Base-by-base conservation (phyloP, 192 early-diverging fungal genomes). In the Umbelopsis sp. region DNA sequence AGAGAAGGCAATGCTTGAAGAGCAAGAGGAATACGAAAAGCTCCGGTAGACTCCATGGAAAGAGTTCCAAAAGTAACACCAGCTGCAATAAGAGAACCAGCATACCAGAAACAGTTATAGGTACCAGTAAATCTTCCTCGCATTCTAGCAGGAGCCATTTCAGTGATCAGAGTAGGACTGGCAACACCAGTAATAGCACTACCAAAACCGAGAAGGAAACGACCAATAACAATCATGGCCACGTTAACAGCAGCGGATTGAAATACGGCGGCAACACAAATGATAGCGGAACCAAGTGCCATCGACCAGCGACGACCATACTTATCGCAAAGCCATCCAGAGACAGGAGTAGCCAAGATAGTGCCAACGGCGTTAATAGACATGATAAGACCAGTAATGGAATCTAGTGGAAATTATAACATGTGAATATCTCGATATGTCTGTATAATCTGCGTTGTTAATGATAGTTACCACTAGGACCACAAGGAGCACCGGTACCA, bases 51-150 rank as follows among this genome's bases (percentile, higher is more conserved):
- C 17, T 70, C 29, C 34, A 78, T 76, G 45, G 68, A 70, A 44
- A 72, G 73, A 59, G 77, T 75, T 34, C 75, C 87, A 72, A 85
- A 88, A 22, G 84, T 78, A n/a, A 90, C 78, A 69, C 85, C 77
- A 71, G 82, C 88, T 34, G 77, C 81, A 22, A 71, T 67, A n/a
- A 83, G 45, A 83, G 82, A 41, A 86, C 81, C 47, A 83, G 73
- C 65, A 86, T 86, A 32, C 89, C 84, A 43, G 75, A 72, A 51
- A 82, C 75, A 7, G 81, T 75, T 32, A 80, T 77, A 14, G 81
- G 85, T 66, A 34, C 73, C 82, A 41, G 77, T 91, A 92, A 95
- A 84, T n/a, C 90, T 87, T 26, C 93, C 93, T 72, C 93, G 91
- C 72, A 92, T 90, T 17, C 83, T 71, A 44, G 90, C 76, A 11